phyloP scores from a whole-genome alignment of 306 rosid species.

The Fagus sylvatica region DNA sequence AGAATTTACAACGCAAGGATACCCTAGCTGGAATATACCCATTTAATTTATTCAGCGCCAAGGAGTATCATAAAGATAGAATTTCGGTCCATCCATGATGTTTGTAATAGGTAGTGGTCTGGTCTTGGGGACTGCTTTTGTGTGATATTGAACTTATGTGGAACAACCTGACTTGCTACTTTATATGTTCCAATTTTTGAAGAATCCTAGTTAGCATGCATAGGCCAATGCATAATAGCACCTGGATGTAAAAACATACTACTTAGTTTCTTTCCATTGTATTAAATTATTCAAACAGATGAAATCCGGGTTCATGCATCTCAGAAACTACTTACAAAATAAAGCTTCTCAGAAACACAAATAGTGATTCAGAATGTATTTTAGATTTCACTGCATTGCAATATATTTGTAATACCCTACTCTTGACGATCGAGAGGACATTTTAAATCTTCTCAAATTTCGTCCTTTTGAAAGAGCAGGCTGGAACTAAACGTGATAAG shows the following conservation, averaged over 20 bases:
- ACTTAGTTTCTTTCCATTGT: neutral
- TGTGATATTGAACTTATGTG: neutral
- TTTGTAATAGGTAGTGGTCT: too few species aligned
- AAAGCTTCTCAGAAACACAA: too few species aligned
- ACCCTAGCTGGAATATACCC: too few species aligned
- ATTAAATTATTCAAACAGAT: neutral
- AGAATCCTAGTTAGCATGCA: neutral
- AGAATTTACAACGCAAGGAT: too few species aligned
- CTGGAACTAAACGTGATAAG: slow-evolving; percentile 79
- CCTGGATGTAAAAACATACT: neutral
- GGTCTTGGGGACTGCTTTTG: too few species aligned
- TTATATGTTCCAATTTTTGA: neutral
- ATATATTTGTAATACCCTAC: neutral
- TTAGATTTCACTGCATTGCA: neutral
- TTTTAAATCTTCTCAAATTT: slow-evolving; percentile 18
- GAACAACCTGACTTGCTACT: neutral
- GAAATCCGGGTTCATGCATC: neutral
- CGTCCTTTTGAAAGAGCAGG: slow-evolving; percentile 58
- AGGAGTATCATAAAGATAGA: too few species aligned
- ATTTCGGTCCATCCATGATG: too few species aligned
- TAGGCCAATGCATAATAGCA: neutral
- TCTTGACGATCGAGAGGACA: slow-evolving; percentile 19
- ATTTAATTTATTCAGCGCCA: too few species aligned
- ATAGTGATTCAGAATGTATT: neutral
- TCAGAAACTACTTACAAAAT: neutral